Base-by-base conservation (phyloP, 2,329 filamentous ascomycete genomes). In the Xylaria sp. region DNA sequence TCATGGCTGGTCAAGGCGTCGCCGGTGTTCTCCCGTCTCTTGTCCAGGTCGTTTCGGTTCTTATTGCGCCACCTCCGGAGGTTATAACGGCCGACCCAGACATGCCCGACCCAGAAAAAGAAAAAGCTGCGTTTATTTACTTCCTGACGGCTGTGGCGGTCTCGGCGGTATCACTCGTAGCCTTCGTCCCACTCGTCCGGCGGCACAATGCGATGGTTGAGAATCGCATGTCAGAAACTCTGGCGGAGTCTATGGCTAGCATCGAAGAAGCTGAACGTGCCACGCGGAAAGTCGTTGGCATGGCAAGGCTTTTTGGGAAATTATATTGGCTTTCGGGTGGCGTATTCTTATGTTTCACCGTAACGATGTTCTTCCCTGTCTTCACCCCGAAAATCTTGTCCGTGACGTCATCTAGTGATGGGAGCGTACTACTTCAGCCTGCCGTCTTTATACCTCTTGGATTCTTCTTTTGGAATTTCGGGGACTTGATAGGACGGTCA, bases 311-410 rank as follows among this genome's bases (percentile, higher is more conserved):
- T 3, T 90, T 96, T 75, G 83, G 83, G 69, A 97, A 97, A 79
- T 87, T 98, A 53, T 89, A 88, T 75, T 97, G 92, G 88, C 85
- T 94, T 16, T 88, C 93, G 0, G 83, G 85, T n/a, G 88, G 92
- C 8, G 88, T 98, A 16, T 93, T 93, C 75, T 78, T 94, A 71
- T 94, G 91, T 77, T 98, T 98, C 76, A 82, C 86, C 50, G 82
- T 95, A 63, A 94, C 94, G 59, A 98, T 99, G 95, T 90, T 96
- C 78, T 98, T 94, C 83, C 96, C 96, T 0, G 93, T 98, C 69
- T 97, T 97, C 81, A 98, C 96, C 0, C 83, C 86, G 66, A 89
- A 91, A 80, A 91, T 91, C 61, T 71, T 84, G 25, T 88, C 85
- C 2, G 82, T 86, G 8, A 72, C 72, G 60, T 72, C 72, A 16